phyloP scores from a whole-genome alignment of 2,329 filamentous ascomycete species.

The Ascochyta viciae-villosae region DNA sequence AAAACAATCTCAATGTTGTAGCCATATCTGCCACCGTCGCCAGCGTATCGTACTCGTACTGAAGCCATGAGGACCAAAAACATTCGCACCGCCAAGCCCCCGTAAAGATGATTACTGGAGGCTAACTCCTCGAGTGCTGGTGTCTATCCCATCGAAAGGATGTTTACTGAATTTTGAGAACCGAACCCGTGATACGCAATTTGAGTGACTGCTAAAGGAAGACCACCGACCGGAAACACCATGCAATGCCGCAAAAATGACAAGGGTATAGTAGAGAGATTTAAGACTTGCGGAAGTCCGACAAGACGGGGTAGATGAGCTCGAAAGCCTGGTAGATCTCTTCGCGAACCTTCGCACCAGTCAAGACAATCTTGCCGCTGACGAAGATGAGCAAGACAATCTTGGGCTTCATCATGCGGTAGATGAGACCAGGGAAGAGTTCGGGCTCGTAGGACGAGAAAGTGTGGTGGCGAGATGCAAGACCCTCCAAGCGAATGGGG shows the following conservation, averaged over 20 bases:
- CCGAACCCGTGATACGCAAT: slow-evolving; percentile 25
- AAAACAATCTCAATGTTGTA: slow-evolving; percentile 36
- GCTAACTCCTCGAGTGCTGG: slow-evolving; percentile 36
- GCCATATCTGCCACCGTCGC: slow-evolving; percentile 25
- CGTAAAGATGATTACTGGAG: slow-evolving; percentile 40
- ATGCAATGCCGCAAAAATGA: slow-evolving; percentile 50
- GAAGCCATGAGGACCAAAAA: slow-evolving; percentile 27
- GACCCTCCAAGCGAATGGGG: slow-evolving; percentile 93
- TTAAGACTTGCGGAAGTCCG: slow-evolving; percentile 70
- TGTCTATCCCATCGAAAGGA: slow-evolving; percentile 40
- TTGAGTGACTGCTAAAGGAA: slow-evolving; percentile 24
- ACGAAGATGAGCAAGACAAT: slow-evolving; percentile 98
- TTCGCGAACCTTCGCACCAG: slow-evolving; percentile 95
- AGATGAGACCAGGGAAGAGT: slow-evolving; percentile 98
- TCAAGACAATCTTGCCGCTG: slow-evolving; percentile 96
- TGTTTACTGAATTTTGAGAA: slow-evolving; percentile 40
- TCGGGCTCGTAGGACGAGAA: slow-evolving; percentile 96
- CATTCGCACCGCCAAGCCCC: slow-evolving; percentile 28
- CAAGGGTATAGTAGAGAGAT: slow-evolving; percentile 27
- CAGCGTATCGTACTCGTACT: slow-evolving; percentile 37
- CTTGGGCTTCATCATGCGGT: slow-evolving; percentile 99
- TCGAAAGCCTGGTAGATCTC: slow-evolving; percentile 71
- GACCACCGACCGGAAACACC: slow-evolving; percentile 43
- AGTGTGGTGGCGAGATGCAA: slow-evolving; percentile 97
- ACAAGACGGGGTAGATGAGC: slow-evolving; percentile 38